phyloP scores from a whole-genome alignment of 768 basidiomycete species.

The Candolleomyces eurysporus region DNA sequence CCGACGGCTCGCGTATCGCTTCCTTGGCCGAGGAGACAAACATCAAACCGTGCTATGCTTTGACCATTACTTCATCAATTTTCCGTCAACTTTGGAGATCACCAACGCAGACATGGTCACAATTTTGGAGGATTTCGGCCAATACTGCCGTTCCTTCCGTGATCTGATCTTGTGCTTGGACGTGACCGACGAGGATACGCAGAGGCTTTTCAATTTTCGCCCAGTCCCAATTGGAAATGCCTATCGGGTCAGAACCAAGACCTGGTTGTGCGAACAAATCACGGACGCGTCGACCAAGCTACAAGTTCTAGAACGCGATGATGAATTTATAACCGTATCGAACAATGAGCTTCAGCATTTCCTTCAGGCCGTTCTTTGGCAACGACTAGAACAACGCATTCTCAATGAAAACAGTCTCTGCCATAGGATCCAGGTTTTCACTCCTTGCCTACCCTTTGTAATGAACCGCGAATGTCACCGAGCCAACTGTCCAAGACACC shows the following conservation, averaged over 20 bases:
- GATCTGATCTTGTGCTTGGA: conserved; percentile 24
- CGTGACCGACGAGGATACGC: conserved; percentile 23
- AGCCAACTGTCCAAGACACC: conserved; percentile 15
- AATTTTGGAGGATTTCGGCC: conserved; percentile 30
- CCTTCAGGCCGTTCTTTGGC: conserved; percentile 12
- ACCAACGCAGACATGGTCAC: conserved; percentile 22
- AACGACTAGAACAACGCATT: no score
- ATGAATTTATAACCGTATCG: conserved; percentile 4
- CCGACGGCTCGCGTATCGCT: conserved; percentile 26
- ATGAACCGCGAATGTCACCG: conserved; percentile 15
- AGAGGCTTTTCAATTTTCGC: conserved; percentile 33
- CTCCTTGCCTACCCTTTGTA: conserved; percentile 16
- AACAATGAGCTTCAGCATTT: conserved; percentile 10
- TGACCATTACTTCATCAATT: conserved; percentile 35
- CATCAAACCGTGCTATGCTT: conserved; percentile 42
- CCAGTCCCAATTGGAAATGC: conserved; percentile 22
- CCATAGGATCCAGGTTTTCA: conserved; percentile 9
- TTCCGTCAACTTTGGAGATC: conserved; percentile 26
- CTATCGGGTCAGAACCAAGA: conserved; percentile 24
- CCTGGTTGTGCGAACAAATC: conserved; percentile 24
- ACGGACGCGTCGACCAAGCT: conserved; percentile 5
- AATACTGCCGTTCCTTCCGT: conserved; percentile 32
- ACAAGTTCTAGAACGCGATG: conserved; percentile 14
- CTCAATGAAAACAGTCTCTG: conserved; percentile 13
- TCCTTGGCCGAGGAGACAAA: conserved; percentile 22